Evolutionary conservation across 2,329 filamentous ascomycete genomes (phyloP).

Genomic region (Waltergamsia citrina): DNA sequence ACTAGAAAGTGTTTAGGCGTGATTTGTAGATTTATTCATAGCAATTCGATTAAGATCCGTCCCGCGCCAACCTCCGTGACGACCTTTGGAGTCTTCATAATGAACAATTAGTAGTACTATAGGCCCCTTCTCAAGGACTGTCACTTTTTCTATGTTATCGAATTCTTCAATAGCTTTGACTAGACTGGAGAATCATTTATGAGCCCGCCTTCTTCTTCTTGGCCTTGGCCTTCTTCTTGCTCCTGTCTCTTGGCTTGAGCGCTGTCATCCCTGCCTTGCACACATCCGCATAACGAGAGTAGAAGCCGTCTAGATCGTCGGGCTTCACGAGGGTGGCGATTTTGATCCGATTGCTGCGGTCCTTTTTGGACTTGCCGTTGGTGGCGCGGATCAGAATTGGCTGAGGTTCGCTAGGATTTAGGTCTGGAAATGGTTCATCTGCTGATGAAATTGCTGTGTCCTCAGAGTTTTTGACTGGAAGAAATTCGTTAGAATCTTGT

Average conservation of each 20-base stretch:
- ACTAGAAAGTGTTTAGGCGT: no score
- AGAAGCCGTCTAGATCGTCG: conserved; percentile 71
- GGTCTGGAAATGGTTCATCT: conserved; percentile 49
- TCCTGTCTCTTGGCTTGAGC: conserved; percentile 80
- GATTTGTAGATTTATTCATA: no score
- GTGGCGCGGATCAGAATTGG: conserved; percentile 77
- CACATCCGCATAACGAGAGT: conserved; percentile 69
- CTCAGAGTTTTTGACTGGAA: conserved; percentile 31
- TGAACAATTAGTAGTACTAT: no score
- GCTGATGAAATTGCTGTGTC: conserved; percentile 31
- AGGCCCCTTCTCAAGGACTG: no score
- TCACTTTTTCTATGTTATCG: no score
- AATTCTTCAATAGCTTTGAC: no score
- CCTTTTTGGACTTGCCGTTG: conserved; percentile 61
- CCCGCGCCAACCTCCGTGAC: no score
- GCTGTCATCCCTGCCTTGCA: conserved; percentile 16
- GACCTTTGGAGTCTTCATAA: no score
- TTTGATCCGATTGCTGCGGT: conserved; percentile 54
- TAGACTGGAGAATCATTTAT: not conserved
- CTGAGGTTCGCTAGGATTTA: conserved; percentile 46
- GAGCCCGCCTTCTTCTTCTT: conserved; percentile 52
- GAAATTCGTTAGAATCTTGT: not conserved
- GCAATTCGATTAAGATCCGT: no score
- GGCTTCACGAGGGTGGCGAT: conserved; percentile 75
- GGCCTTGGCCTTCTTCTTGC: conserved; percentile 73